Evolutionary conservation across 352 stramenopile genomes (phyloP).

Genomic region (Globisporangium emineosum): DNA sequence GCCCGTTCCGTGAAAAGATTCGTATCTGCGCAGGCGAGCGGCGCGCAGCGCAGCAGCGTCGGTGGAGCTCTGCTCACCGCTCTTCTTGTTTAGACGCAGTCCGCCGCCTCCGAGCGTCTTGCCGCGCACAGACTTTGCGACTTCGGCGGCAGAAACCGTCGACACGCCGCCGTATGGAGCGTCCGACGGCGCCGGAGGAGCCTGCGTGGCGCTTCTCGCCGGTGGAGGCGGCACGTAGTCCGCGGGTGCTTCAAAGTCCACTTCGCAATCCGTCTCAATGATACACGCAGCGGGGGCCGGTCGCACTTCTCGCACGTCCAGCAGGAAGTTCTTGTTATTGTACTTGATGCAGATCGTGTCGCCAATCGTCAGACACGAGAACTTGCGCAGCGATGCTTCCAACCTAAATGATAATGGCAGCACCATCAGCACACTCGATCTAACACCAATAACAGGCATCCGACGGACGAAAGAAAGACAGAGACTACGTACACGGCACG

Average conservation of each 20-base stretch:
- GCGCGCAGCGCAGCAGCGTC: constrained; percentile 65
- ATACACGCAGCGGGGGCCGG: constrained; percentile 96
- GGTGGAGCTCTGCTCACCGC: constrained; percentile 44
- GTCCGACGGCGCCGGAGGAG: constrained; percentile 37
- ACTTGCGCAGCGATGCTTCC: constrained; percentile 80
- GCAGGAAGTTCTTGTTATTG: constrained; percentile 98
- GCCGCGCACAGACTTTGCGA: constrained; percentile 13
- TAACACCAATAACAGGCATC: no score
- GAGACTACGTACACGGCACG: constrained; percentile 88
- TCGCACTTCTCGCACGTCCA: constrained; percentile 97
- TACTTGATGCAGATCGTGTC: constrained; percentile 99
- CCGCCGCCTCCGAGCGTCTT: constrained; percentile 36
- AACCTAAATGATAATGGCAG: constrained; percentile 29
- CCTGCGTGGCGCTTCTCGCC: constrained; percentile 16
- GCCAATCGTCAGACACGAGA: constrained; percentile 97
- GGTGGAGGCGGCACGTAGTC: constrained; percentile 70
- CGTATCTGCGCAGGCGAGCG: constrained; percentile 73
- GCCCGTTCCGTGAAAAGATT: constrained; percentile 81
- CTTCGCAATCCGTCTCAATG: constrained; percentile 99
- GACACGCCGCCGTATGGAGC: constrained; percentile 62
- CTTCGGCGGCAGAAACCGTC: background rate
- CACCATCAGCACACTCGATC: no score
- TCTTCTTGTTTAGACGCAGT: constrained; percentile 70
- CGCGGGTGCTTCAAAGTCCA: constrained; percentile 97
- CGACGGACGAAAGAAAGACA: background rate